Conservation (phyloP, 2,329 filamentous ascomycete genomes). For the Blumeria hordei region DNA sequence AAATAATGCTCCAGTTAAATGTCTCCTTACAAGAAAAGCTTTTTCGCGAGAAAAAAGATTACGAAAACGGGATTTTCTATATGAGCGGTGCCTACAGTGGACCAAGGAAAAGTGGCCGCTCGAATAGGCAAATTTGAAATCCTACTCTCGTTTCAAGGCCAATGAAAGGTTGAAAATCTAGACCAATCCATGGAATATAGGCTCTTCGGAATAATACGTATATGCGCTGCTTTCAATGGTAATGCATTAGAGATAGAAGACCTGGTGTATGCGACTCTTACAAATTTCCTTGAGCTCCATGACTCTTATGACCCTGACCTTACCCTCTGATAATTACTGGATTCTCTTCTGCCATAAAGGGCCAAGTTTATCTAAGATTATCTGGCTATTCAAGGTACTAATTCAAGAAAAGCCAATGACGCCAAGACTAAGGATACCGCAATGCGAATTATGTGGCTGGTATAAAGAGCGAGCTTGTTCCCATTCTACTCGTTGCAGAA, state of each 20-base stretch:
- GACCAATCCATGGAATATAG: neutral
- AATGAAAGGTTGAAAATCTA: neutral
- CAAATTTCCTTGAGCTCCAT: neutral
- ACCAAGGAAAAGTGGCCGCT: neutral
- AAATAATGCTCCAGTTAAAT: neutral
- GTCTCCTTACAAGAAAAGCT: neutral
- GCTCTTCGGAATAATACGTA: neutral
- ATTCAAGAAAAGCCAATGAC: neutral
- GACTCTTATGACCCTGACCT: neutral
- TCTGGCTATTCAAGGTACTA: neutral
- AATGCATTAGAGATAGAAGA: neutral
- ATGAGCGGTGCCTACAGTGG: neutral
- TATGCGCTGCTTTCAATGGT: neutral
- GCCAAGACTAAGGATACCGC: neutral
- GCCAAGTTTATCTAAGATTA: neutral
- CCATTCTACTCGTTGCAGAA: neutral
- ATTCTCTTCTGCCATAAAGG: neutral
- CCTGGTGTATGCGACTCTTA: neutral
- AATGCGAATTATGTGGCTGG: neutral
- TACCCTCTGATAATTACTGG: neutral
- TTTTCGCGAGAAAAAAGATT: neutral
- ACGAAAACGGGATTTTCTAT: neutral
- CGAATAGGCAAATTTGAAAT: neutral
- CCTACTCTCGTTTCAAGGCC: neutral
- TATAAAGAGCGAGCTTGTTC: neutral